Conservation (phyloP, 1,284 basidiomycete species). For the Ceratobasidium sp. region DNA sequence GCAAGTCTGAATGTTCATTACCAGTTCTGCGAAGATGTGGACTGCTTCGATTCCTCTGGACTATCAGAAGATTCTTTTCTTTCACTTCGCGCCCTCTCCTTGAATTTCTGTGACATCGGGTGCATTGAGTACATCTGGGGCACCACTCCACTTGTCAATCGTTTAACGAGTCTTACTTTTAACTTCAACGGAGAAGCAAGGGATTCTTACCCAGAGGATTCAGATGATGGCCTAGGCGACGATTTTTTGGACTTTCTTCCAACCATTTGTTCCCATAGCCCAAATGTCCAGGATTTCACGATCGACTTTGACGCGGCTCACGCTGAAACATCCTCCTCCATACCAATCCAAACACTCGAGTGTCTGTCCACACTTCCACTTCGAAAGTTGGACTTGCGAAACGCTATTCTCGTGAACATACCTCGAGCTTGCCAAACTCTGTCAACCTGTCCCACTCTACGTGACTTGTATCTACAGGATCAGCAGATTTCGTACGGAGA, state of each 20-base stretch:
- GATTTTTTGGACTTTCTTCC: neutral
- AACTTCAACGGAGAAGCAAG: neutral
- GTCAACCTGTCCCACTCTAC: neutral
- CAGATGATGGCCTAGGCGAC: too few species aligned
- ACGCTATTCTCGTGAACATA: neutral
- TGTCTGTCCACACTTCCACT: neutral
- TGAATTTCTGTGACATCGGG: neutral
- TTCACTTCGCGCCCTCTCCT: neutral
- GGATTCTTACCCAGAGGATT: neutral
- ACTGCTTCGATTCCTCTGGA: neutral
- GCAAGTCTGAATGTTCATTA: neutral
- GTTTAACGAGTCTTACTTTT: neutral
- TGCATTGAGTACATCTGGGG: neutral
- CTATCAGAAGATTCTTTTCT: neutral
- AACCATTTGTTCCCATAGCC: neutral
- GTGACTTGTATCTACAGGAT: neutral
- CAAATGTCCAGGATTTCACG: neutral
- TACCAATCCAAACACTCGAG: neutral
- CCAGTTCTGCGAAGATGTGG: neutral
- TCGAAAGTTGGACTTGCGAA: neutral
- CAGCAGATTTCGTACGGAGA: neutral
- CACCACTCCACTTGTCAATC: neutral
- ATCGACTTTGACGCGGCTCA: constrained; percentile 1
- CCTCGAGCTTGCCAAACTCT: constrained; percentile 1
- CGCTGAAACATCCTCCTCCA: too few species aligned